Evolutionary conservation across 1,284 basidiomycete species (phyloP), one percentile per base, ranked within the genome.

Genomic region (Apiotrichum domesticum): DNA sequence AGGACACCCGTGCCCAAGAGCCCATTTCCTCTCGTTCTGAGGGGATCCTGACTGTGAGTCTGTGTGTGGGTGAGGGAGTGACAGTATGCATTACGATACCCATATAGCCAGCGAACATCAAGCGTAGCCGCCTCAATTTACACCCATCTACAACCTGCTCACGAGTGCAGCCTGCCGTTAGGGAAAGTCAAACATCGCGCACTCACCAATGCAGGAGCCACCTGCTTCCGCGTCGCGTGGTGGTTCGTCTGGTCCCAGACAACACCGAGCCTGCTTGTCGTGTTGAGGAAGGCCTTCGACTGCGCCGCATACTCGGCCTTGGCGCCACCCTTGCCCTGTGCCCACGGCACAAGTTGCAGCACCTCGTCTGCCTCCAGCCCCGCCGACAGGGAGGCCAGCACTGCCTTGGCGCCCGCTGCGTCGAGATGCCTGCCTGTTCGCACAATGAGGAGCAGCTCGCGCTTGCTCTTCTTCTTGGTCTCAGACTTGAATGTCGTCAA

Each of bases 231-330:
- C 35, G 87, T 91, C 35, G 84, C 86, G 46, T 82, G 75, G 15
- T 79, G 77, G 68, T 93, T 89, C 35, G 81, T 81, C 77, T 95
- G 92, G 64, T 85, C 81, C 79, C 90, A 95, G 0, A 85, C 81
- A 54, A 75, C 73, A 6, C 77, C 79, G 45, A 66, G 66, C 29
- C 69, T 68, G 14, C 34, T 35, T 3, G 4, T 4, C 33, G 43
- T 14, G 11, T 35, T 15, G 8, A 56, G 21, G 51, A 62, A 6
- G 67, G 68, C 7, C 44, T 48, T 53, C 41, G 39, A 4, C 44
- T 53, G 37, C 32, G 42, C 47, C 55, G 72, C 34, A 66, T 72
- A 29, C 66, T 69, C 46, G 75, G 63, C 52, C 48, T 59, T 56
- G 49, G 54, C 41, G 14, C 37, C 44, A 29, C 51, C 58, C 57